phyloP scores from a whole-genome alignment of 169 alveolate genomes.

The Cryptosporidium sp. region DNA sequence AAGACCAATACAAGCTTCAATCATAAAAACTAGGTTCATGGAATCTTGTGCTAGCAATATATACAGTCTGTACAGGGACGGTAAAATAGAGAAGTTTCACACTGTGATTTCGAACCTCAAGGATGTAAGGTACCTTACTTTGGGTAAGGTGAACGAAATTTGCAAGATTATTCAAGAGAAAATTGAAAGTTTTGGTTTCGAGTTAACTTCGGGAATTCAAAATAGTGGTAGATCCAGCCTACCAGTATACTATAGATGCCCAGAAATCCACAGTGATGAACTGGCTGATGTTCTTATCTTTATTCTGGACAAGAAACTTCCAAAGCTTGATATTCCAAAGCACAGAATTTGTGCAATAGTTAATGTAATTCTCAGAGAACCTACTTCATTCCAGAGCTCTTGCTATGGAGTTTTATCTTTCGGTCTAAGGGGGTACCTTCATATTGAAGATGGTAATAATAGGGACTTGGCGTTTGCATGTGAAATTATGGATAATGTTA shows the following conservation, averaged over 20 bases:
- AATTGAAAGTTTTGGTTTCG: slow-evolving; percentile 7
- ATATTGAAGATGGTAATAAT: background rate
- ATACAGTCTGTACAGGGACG: slow-evolving; percentile 10
- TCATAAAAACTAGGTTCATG: slow-evolving; percentile 24
- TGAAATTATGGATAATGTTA: background rate
- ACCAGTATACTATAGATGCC: slow-evolving; percentile 29
- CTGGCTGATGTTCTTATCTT: slow-evolving; percentile 19
- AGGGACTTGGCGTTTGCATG: background rate
- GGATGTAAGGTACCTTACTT: slow-evolving; percentile 50
- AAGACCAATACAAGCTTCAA: slow-evolving; percentile 35
- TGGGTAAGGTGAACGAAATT: slow-evolving; percentile 35
- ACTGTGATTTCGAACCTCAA: slow-evolving; percentile 10
- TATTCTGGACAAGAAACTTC: background rate
- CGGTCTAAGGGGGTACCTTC: background rate
- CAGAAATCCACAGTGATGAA: slow-evolving; percentile 2
- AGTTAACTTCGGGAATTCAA: background rate
- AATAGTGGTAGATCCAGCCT: background rate
- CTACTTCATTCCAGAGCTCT: background rate
- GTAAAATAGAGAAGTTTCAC: slow-evolving; percentile 35
- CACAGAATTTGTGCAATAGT: slow-evolving; percentile 1
- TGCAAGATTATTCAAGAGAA: slow-evolving; percentile 17
- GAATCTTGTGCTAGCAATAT: slow-evolving; percentile 54
- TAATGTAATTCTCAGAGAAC: background rate
- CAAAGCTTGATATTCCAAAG: background rate
- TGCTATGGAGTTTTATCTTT: background rate